Evolutionary conservation across 345 rosid species (phyloP), one percentile per base, ranked within the genome.

Genomic region (Boechera divaricarpa): DNA sequence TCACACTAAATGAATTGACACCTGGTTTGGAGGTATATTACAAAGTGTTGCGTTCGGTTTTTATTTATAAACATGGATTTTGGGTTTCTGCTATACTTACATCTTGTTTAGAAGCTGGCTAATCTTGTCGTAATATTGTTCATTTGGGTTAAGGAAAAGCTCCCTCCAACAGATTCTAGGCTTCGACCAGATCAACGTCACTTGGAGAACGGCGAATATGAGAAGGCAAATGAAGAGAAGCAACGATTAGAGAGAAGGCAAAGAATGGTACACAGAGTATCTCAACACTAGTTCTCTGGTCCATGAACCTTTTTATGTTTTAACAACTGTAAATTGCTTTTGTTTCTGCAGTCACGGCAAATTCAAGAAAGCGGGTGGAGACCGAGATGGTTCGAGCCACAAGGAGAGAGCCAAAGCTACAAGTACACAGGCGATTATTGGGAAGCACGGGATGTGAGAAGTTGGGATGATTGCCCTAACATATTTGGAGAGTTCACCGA

Each of bases 151-250:
- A 87, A 92, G 98, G 98, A 92, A 89, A 92, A 85, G 80, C 96
- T 95, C 51, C 99, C 98, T 10, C 98, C 96, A 5, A 95, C 99
- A 55, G 98, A 95, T 84, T 95, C 97, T 44, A 86, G 98, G 82
- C 94, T 92, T 16, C 82, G 99, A 77, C 99, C 99, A 67, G 98
- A 95, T 83, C 99, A 95, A 78, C 84, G 97, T 38, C 94, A 91
- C 83, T 81, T 92, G 69, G 99, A 95, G 88, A 95, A 95, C 42
- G 99, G 99, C 42, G 99, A 95, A 79, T 95, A 95, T 80, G 98
- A 91, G 72, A 89, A 85, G 86, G 98, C 98, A 57, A 92, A 95
- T 73, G 85, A 77, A 5, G 99, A 92, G 89, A 95, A 95, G 73
- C 98, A 89, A 48, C 86, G 99, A 54, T 67, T 95, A 79, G 98